These are phyloP conservation scores for Omphalotus olearius DNA, from an alignment of 1,284 basidiomycete genomes.

Conservation along the genomic window DNA sequence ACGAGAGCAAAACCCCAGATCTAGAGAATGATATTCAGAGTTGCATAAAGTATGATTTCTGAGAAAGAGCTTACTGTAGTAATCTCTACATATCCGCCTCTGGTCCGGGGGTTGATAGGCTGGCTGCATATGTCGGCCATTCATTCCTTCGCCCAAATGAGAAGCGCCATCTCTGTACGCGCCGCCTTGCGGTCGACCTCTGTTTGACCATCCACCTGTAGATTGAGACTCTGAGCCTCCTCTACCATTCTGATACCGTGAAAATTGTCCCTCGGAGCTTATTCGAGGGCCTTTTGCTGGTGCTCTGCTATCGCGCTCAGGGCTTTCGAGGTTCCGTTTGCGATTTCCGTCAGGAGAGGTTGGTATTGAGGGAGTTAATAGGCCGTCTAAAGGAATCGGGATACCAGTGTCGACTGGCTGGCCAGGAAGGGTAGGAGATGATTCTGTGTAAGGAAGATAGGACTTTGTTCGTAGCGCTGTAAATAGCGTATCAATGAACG, in stretches of 20 bases:
- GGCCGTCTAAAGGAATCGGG: conserved; percentile 70
- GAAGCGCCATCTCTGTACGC: conserved; percentile 31
- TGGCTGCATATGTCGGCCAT: conserved; percentile 24
- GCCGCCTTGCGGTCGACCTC: conserved; percentile 24
- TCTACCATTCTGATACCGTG: conserved; percentile 49
- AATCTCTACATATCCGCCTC: conserved; percentile 77
- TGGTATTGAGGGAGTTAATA: conserved; percentile 42
- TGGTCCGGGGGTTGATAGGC: conserved; percentile 66
- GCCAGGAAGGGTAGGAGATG: conserved; percentile 35
- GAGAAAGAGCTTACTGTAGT: conserved; percentile 66
- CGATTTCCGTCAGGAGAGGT: conserved; percentile 47
- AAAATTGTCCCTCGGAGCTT: conserved; percentile 55
- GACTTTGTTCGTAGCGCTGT: conserved; percentile 77
- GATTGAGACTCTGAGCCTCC: conserved; percentile 33
- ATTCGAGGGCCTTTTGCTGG: conserved; percentile 70
- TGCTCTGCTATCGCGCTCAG: conserved; percentile 52
- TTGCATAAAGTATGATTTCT: conserved; percentile 8
- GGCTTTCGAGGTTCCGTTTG: conserved; percentile 61
- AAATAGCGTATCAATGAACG: conserved; percentile 85
- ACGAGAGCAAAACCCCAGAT: conserved; percentile 87
- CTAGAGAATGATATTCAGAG: conserved; percentile 32
- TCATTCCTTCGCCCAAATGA: conserved; percentile 38
- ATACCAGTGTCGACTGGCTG: conserved; percentile 57
- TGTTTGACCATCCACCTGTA: conserved; percentile 35
- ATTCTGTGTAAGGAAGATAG: conserved; percentile 65